A percentile compares a stretch with the other conserved stretches of the same genome.
Conservation (phyloP, 257 asterid species). For the Salvia rosmarinus region DNA sequence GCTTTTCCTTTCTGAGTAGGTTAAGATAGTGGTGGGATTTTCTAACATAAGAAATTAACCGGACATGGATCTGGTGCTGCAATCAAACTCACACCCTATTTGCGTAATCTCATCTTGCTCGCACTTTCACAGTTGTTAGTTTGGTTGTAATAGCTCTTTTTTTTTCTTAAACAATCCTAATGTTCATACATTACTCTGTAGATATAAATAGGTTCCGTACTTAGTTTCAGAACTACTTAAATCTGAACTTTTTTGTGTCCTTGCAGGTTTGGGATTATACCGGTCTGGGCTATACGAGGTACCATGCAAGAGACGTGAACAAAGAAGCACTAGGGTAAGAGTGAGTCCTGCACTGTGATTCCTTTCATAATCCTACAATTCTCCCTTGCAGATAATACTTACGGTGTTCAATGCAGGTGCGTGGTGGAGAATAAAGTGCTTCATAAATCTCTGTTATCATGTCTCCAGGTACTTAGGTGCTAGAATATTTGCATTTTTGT, state of each 20-base stretch:
- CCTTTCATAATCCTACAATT: slow-evolving; percentile 27
- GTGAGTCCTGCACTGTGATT: slow-evolving; percentile 27
- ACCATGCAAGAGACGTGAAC: slow-evolving; percentile 74
- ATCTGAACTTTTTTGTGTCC: slow-evolving; percentile 10
- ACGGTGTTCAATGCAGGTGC: slow-evolving; percentile 65
- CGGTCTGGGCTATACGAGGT: slow-evolving; percentile 91
- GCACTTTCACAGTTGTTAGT: neutral
- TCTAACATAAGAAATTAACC: slow-evolving; percentile 14
- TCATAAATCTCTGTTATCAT: slow-evolving; percentile 69
- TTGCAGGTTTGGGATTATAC: slow-evolving; percentile 97
- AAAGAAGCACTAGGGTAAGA: slow-evolving; percentile 87
- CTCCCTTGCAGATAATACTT: slow-evolving; percentile 36
- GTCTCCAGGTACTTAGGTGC: slow-evolving; percentile 66
- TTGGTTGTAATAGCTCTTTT: slow-evolving; percentile 5
- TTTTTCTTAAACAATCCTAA: neutral
- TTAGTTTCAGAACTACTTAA: slow-evolving; percentile 9
- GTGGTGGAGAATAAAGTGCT: slow-evolving; percentile 99
- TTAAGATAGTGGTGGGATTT: neutral
- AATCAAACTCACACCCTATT: neutral
- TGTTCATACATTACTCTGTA: slow-evolving; percentile 16
- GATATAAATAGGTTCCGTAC: neutral
- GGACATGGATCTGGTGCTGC: neutral
- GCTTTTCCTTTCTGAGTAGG: neutral
- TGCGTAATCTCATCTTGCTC: neutral
- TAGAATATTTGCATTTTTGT: slow-evolving; percentile 17